Base-by-base conservation (phyloP, 345 rosid species). In the Theobroma cacao region DNA sequence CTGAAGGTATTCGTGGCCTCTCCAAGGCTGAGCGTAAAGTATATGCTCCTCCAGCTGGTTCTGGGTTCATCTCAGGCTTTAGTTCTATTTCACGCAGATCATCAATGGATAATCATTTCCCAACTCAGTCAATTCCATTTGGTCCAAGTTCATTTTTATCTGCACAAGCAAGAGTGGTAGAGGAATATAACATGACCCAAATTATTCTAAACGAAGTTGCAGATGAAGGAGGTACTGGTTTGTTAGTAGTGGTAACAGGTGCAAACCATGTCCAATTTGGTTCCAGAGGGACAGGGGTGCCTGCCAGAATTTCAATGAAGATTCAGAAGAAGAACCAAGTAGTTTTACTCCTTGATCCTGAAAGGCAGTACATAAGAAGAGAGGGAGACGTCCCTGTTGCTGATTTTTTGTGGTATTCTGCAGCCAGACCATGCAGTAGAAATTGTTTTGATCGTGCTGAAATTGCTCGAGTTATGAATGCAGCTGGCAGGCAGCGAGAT, bases 371-470 rank as follows among this genome's bases (percentile, higher is more conserved):
- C 75, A 87, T 95, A 38, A 80, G 94, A 80, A 89, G 93, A 81
- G 97, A 95, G 82, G 98, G 98, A 65, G 98, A 95, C 72, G 87
- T 84, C 78, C 98, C 98, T 30, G 88, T 90, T 22, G 93, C 98
- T 68, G 98, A 95, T 82, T 93, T 95, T 76, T 85, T 95, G 81
- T 91, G 97, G 98, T 95, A 93, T 84, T 93, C 98, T 79, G 97
- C 93, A 0, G 93, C 98, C 75, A 91, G 98, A 80, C 95, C 98
- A 10, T 95, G 98, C 87, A 91, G 84, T 75, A 90, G 98, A 78
- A 95, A 95, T 75, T 95, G 98, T 80, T 93, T 89, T 82, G 98
- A 94, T 78, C 91, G 97, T 76, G 98, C 95, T 73, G 98, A 94
- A 85, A 94, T 94, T 74, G 95, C 98, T 81, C 89, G 97, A 74